phyloP scores from a whole-genome alignment of 768 basidiomycete species.

The Gautieria morchelliformis region DNA sequence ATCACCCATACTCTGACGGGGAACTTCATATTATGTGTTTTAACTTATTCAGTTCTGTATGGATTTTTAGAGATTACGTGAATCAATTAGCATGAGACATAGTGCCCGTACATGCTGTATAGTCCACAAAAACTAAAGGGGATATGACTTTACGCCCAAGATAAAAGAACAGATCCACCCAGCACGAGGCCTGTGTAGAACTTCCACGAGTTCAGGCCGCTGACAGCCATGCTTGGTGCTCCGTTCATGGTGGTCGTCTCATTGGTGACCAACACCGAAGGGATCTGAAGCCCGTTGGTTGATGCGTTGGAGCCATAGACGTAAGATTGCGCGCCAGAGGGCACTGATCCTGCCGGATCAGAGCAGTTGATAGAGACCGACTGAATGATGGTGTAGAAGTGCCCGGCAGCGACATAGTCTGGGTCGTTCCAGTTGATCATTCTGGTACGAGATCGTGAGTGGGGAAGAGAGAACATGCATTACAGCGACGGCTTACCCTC shows the following conservation, averaged over 20 bases:
- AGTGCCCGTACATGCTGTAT: background rate
- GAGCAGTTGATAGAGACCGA: conserved; percentile 57
- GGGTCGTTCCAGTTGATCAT: conserved; percentile 76
- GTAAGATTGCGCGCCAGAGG: conserved; percentile 48
- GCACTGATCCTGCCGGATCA: conserved; percentile 32
- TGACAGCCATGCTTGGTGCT: conserved; percentile 17
- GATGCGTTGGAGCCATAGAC: conserved; percentile 51
- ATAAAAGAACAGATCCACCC: background rate
- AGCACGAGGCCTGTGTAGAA: background rate
- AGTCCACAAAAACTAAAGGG: background rate
- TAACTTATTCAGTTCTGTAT: background rate
- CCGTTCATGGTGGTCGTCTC: conserved; percentile 44
- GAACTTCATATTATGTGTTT: background rate
- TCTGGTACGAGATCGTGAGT: conserved; percentile 21
- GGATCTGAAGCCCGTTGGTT: conserved; percentile 26
- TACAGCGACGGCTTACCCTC: conserved; percentile 31
- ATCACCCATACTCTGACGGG: background rate
- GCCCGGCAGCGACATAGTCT: conserved; percentile 64
- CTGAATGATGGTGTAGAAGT: conserved; percentile 59
- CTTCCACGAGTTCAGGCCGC: background rate
- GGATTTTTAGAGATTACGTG: background rate
- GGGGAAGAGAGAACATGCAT: background rate
- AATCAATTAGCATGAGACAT: too few relatives aligned
- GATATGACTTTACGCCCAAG: background rate
- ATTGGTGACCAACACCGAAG: conserved; percentile 51